A percentile compares a stretch with the other conserved stretches of the same genome.
Conservation (phyloP, 768 basidiomycete genomes). For the Brasilioporus rufonigricans region DNA sequence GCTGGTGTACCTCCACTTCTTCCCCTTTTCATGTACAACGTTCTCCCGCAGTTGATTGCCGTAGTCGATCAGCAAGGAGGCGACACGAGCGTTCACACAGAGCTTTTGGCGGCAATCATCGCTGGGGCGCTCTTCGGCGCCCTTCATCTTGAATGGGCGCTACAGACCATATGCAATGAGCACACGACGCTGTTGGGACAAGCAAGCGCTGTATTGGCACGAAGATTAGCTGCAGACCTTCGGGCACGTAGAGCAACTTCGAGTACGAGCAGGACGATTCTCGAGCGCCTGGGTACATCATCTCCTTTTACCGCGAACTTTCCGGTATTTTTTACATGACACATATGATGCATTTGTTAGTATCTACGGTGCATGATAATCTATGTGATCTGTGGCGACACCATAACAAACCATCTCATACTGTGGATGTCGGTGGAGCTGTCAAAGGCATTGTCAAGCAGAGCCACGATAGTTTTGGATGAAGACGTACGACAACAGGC, state of each 20-base stretch:
- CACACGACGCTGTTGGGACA: slow-evolving; percentile 56
- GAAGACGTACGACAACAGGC: slow-evolving; percentile 74
- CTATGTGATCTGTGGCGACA: slow-evolving; percentile 28
- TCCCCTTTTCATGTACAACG: slow-evolving; percentile 67
- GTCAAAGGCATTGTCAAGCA: slow-evolving; percentile 7
- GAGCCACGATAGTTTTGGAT: neutral
- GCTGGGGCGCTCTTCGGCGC: slow-evolving; percentile 66
- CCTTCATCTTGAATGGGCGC: slow-evolving; percentile 68
- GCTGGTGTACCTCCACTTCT: slow-evolving; percentile 58
- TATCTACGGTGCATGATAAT: slow-evolving; percentile 7
- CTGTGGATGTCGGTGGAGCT: slow-evolving; percentile 50
- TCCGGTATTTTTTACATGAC: slow-evolving; percentile 51
- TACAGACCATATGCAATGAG: slow-evolving; percentile 52
- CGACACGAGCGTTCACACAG: slow-evolving; percentile 55
- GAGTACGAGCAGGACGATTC: slow-evolving; percentile 48
- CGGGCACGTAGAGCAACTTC: slow-evolving; percentile 47
- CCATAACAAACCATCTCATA: slow-evolving; percentile 31
- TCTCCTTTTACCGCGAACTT: slow-evolving; percentile 72
- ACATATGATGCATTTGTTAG: neutral
- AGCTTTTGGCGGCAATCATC: slow-evolving; percentile 63
- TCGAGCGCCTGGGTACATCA: slow-evolving; percentile 59
- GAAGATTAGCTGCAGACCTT: slow-evolving; percentile 63
- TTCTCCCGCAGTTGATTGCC: slow-evolving; percentile 59
- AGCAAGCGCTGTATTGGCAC: slow-evolving; percentile 60
- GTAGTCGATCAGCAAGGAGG: slow-evolving; percentile 50